Percentiles rank a stretch among this genome's conserved stretches.
Evolutionary conservation across 305 asterid species (phyloP).

Genomic region (Fraxinus floribunda): DNA sequence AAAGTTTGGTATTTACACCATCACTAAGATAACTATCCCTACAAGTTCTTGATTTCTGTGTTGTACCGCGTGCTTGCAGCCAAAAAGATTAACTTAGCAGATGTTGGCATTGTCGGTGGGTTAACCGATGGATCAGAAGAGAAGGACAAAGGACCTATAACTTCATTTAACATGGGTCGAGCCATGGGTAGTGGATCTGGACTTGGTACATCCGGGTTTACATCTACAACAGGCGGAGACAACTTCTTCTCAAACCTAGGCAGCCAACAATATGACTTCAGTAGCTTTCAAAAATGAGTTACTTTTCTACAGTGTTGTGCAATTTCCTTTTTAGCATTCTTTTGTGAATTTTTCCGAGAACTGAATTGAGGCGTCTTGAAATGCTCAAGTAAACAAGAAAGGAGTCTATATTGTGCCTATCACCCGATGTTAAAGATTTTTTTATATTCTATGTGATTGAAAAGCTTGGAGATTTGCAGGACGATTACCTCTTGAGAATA

Average conservation of each 20-base stretch:
- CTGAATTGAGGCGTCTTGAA: slow-evolving; percentile 26
- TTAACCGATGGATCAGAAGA: slow-evolving; percentile 58
- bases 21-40: neutral
- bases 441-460: neutral
- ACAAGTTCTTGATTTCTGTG: neutral
- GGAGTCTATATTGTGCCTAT: neutral
- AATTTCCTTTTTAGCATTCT: slow-evolving; percentile 20
- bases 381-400: neutral
- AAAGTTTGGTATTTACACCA: neutral
- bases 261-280: slow-evolving; percentile 60
- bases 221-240: slow-evolving; percentile 47
- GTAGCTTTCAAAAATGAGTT: slow-evolving; percentile 61
- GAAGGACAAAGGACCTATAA: slow-evolving; percentile 56
- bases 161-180: slow-evolving; percentile 59
- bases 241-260: slow-evolving; percentile 70
- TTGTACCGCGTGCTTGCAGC: slow-evolving; percentile 47
- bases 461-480: neutral
- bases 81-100: slow-evolving; percentile 79
- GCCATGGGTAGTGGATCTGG: slow-evolving; percentile 68
- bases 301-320: slow-evolving; percentile 5
- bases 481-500: neutral
- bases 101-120: slow-evolving; percentile 76
- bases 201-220: slow-evolving; percentile 50
- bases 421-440: neutral
- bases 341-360: slow-evolving; percentile 15